Evolutionary conservation across 2,329 filamentous ascomycete species (phyloP).

Genomic region (Cladosporium sp.): DNA sequence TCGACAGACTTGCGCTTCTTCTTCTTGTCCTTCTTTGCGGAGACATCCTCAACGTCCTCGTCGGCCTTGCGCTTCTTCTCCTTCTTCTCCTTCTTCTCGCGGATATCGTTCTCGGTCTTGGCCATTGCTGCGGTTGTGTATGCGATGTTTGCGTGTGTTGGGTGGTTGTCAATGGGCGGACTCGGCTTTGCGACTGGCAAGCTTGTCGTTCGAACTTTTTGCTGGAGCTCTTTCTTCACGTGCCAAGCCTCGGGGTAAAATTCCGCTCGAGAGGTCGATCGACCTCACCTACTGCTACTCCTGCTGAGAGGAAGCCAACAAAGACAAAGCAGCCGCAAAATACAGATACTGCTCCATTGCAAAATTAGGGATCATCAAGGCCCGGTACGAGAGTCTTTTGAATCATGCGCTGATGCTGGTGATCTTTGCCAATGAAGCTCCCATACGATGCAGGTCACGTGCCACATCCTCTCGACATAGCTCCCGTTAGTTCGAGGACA

Average conservation of each 20-base stretch:
- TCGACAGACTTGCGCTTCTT: conserved; percentile 59
- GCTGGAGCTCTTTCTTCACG: conserved; percentile 3
- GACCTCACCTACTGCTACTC: neutral
- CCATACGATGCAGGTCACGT: neutral
- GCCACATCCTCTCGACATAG: neutral
- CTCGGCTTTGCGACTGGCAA: conserved; percentile 17
- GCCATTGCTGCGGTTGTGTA: conserved; percentile 33
- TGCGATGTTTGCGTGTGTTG: neutral
- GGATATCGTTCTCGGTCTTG: conserved; percentile 39
- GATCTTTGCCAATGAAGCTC: neutral
- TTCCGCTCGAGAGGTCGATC: too few relatives aligned
- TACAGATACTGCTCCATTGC: neutral
- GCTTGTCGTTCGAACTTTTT: conserved; percentile 16
- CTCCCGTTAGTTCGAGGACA: too few relatives aligned
- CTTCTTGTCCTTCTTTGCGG: conserved; percentile 55
- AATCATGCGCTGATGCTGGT: neutral
- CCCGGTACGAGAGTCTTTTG: neutral
- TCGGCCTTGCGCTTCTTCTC: conserved; percentile 40
- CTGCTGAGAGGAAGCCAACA: neutral
- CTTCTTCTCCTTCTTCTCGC: conserved; percentile 37
- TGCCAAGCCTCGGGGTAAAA: too few relatives aligned
- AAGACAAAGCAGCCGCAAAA: neutral
- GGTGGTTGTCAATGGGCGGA: neutral
- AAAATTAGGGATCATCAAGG: neutral
- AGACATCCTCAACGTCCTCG: conserved; percentile 30